These are phyloP conservation scores for Trichoderma asperelloides DNA, from an alignment of 495 filamentous ascomycete species.

Conservation along the genomic window DNA sequence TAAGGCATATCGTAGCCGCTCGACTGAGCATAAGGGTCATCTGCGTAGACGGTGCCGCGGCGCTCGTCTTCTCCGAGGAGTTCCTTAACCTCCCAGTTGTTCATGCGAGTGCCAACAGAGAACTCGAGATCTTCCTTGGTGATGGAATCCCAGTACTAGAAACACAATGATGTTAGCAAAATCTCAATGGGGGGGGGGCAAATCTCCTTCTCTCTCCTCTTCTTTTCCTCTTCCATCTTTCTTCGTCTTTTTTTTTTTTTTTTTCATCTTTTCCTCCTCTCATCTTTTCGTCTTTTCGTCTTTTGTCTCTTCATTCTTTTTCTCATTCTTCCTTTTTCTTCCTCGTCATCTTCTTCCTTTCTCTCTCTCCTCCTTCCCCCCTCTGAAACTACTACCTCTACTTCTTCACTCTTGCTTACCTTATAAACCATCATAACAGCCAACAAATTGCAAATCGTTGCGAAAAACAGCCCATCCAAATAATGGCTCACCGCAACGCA, in stretches of 20 bases:
- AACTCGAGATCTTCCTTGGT: constrained; percentile 98
- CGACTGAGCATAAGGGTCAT: constrained; percentile 39
- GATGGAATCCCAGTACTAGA: constrained; percentile 97
- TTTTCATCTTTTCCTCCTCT: no score
- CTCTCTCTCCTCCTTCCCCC: no score
- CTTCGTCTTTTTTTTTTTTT: no score
- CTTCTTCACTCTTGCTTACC: constrained; percentile 39
- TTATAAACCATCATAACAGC: constrained; percentile 99
- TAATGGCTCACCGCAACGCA: constrained; percentile 87
- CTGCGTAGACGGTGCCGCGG: constrained; percentile 66
- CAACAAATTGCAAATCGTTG: constrained; percentile 85
- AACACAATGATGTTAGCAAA: neutral
- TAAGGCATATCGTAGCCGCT: constrained; percentile 34
- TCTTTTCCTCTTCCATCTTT: no score
- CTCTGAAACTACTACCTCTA: no score
- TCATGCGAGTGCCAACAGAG: constrained; percentile 85
- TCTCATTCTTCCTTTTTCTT: no score
- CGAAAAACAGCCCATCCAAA: constrained; percentile 89
- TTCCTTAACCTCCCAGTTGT: constrained; percentile 99
- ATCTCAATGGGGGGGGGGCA: neutral
- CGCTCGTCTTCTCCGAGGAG: constrained; percentile 81
- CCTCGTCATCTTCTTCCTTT: no score
- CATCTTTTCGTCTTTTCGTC: no score
- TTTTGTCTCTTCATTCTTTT: no score
- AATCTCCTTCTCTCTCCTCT: no score